A percentile compares a stretch with the other conserved stretches of the same genome.
Evolutionary conservation across 257 asterid genomes (phyloP).

Genomic region (Linderniella brevidens): DNA sequence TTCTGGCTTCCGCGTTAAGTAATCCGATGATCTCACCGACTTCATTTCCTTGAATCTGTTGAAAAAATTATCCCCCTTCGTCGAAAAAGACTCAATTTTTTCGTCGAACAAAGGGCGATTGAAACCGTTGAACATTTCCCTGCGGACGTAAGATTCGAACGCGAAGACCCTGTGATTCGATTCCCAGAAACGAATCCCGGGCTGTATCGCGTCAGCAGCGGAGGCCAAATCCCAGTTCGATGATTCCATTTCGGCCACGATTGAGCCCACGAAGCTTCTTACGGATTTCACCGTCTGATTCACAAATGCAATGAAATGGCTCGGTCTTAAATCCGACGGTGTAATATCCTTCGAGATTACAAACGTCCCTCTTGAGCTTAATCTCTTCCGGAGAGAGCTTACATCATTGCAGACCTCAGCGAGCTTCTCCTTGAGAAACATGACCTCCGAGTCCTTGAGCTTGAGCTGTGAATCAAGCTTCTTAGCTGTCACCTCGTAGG

Average conservation of each 20-base stretch:
- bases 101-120: slow-evolving; percentile 21
- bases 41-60: background rate
- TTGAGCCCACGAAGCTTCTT: slow-evolving; percentile 33
- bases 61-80: background rate
- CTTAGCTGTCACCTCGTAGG: slow-evolving; percentile 38
- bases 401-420: slow-evolving; percentile 38
- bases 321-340: slow-evolving; percentile 17
- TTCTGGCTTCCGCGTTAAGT: background rate
- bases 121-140: slow-evolving; percentile 55
- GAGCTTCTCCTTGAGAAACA: slow-evolving; percentile 44
- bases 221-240: slow-evolving; percentile 57
- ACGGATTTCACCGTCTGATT: slow-evolving; percentile 31
- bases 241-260: slow-evolving; percentile 35
- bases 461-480: slow-evolving; percentile 52
- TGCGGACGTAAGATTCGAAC: slow-evolving; percentile 57
- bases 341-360: slow-evolving; percentile 23
- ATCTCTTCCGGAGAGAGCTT: slow-evolving; percentile 40
- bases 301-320: slow-evolving; percentile 25
- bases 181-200: slow-evolving; percentile 29
- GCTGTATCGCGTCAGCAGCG: slow-evolving; percentile 40
- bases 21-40: background rate
- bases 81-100: slow-evolving; percentile 8
- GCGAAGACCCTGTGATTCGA: slow-evolving; percentile 36
- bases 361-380: too few relatives aligned
- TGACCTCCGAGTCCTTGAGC: slow-evolving; percentile 54